phyloP scores from a whole-genome alignment of 208 protist genomes.

The Acanthamoeba sp. region DNA sequence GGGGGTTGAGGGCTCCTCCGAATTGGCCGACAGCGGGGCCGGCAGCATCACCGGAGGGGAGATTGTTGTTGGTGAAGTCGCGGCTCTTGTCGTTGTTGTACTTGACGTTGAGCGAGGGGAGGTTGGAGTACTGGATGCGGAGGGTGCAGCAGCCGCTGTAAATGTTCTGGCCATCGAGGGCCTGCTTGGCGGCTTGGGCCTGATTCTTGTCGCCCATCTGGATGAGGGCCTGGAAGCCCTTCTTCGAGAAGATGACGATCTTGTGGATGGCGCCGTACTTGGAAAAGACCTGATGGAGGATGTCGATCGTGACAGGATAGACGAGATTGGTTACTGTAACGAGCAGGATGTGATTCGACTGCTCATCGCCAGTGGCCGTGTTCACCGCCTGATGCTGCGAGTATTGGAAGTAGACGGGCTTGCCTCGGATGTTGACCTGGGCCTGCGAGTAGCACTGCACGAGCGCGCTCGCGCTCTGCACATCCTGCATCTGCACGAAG shows the following conservation, averaged over 20 bases:
- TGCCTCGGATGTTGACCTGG: conserved; percentile 79
- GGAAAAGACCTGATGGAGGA: conserved; percentile 83
- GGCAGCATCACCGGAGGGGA: conserved; percentile 66
- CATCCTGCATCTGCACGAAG: conserved; percentile 84
- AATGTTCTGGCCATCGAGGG: conserved; percentile 72
- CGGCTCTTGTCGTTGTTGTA: conserved; percentile 73
- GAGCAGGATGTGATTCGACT: conserved; percentile 84
- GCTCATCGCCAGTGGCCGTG: conserved; percentile 66
- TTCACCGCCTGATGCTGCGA: conserved; percentile 83
- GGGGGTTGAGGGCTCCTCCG: conserved; percentile 2
- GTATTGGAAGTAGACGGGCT: conserved; percentile 83
- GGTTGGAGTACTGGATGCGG: conserved; percentile 62
- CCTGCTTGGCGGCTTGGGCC: conserved; percentile 22
- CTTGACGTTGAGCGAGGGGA: conserved; percentile 55
- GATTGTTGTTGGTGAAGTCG: conserved; percentile 70
- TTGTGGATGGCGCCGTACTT: conserved; percentile 60
- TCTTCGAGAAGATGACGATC: conserved; percentile 74
- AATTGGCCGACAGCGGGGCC: conserved; percentile 58
- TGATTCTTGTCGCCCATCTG: conserved; percentile 58
- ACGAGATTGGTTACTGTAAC: conserved; percentile 84
- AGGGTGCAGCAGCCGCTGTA: conserved; percentile 75
- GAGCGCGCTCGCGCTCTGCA: conserved; percentile 78
- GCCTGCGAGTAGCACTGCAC: conserved; percentile 83
- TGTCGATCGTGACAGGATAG: conserved; percentile 87
- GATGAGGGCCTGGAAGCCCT: conserved; percentile 71